phyloP scores from a whole-genome alignment of 257 asterid species.

The Oldenlandia corymbosa region DNA sequence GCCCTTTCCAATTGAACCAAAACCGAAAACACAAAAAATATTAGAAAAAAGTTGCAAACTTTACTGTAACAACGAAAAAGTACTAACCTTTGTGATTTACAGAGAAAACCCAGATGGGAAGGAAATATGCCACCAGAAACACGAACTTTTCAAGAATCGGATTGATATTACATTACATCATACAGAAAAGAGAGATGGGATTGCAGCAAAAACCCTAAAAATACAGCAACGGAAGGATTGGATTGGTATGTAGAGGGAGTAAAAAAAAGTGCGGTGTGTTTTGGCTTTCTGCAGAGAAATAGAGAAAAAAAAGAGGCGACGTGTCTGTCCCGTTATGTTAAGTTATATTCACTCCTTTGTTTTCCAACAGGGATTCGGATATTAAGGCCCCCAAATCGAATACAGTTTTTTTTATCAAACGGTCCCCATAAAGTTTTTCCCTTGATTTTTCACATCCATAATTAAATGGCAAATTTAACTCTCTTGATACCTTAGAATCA shows the following conservation, averaged over 20 bases:
- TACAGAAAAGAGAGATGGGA: background rate
- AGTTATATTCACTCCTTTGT: background rate
- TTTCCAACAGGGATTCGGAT: background rate
- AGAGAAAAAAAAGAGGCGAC: background rate
- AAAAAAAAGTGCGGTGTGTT: background rate
- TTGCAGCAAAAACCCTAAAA: conserved; percentile 1
- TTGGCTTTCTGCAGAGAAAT: background rate
- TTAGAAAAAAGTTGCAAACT: background rate
- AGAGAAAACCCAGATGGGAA: conserved; percentile 3
- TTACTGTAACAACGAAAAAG: background rate
- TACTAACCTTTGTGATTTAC: background rate
- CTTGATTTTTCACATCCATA: too few species aligned
- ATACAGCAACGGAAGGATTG: background rate
- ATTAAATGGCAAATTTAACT: too few species aligned
- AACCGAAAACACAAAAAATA: background rate
- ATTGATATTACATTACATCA: background rate
- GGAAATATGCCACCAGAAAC: background rate
- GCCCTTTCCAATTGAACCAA: background rate
- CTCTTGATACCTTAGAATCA: too few species aligned
- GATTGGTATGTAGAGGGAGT: background rate
- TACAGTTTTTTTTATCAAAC: too few species aligned
- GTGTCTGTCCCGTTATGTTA: background rate
- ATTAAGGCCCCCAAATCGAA: background rate
- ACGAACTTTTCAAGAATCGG: background rate
- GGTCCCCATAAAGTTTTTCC: too few species aligned